These are phyloP conservation scores for Penicillium coffeae DNA, from an alignment of 495 filamentous ascomycete genomes.

Conservation along the genomic window DNA sequence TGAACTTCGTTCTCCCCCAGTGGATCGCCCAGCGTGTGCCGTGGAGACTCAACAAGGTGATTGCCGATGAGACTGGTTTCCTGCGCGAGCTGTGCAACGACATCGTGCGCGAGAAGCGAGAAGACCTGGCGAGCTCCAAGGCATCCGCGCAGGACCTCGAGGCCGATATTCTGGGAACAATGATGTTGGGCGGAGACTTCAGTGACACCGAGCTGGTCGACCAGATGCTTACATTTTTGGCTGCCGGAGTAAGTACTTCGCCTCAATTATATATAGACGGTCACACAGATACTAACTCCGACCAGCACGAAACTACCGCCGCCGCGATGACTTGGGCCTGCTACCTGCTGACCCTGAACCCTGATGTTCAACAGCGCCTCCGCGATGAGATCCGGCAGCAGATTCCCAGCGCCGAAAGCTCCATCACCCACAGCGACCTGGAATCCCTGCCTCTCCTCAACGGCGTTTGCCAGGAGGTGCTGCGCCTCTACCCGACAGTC, in stretches of 20 bases:
- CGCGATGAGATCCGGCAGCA: constrained; percentile 44
- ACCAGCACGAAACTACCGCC: constrained; percentile 52
- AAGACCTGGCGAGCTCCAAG: constrained; percentile 50
- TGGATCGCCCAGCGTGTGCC: constrained; percentile 55
- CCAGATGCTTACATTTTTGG: constrained; percentile 54
- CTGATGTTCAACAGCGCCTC: constrained; percentile 42
- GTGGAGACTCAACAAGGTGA: constrained; percentile 60
- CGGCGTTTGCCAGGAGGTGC: constrained; percentile 48
- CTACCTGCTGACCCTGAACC: constrained; percentile 47
- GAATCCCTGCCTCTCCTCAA: constrained; percentile 51
- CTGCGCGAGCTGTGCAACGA: constrained; percentile 62
- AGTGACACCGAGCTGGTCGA: constrained; percentile 49
- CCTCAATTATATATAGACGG: background rate
- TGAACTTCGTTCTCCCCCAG: constrained; percentile 45
- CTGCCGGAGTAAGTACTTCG: constrained; percentile 36
- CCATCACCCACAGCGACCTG: constrained; percentile 34
- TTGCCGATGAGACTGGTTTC: constrained; percentile 50
- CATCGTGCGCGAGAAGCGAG: constrained; percentile 62
- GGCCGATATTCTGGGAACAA: constrained; percentile 64
- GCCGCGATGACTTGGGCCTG: constrained; percentile 51
- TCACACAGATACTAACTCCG: too few relatives aligned
- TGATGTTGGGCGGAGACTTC: constrained; percentile 52
- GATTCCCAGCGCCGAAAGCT: constrained; percentile 29
- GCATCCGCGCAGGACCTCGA: constrained; percentile 53
- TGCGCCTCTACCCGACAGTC: constrained; percentile 49